Percentiles rank a stretch among this genome's conserved stretches.
phyloP scores from a whole-genome alignment of 1,284 basidiomycete genomes.

The Austroboletus niveus region DNA sequence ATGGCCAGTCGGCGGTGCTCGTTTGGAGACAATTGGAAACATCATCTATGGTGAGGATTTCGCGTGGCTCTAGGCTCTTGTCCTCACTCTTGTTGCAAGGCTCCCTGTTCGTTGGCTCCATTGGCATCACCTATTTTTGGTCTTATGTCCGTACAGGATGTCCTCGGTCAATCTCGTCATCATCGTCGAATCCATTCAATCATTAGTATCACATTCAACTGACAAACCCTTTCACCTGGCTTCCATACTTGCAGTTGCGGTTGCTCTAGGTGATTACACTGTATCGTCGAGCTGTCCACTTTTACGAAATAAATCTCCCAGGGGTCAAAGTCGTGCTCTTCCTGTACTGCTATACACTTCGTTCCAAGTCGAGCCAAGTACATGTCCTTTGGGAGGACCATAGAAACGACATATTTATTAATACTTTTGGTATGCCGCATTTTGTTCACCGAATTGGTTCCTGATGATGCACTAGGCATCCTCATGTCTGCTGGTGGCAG shows the following conservation, averaged over 20 bases:
- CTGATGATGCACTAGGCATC: slow-evolving; percentile 54
- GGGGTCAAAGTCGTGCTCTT: slow-evolving; percentile 86
- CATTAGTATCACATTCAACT: slow-evolving; percentile 60
- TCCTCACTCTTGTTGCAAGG: slow-evolving; percentile 43
- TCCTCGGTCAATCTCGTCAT: slow-evolving; percentile 82
- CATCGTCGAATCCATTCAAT: slow-evolving; percentile 79
- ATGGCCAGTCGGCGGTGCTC: slow-evolving; percentile 91
- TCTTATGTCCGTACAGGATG: slow-evolving; percentile 56
- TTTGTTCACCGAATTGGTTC: slow-evolving; percentile 3
- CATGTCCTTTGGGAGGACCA: slow-evolving; percentile 95
- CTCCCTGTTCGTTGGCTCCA: slow-evolving; percentile 52
- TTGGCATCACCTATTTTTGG: not conserved
- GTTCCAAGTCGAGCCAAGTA: slow-evolving; percentile 85
- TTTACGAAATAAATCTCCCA: slow-evolving; percentile 31
- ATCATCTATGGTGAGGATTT: slow-evolving; percentile 73
- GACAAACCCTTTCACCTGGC: slow-evolving; percentile 77
- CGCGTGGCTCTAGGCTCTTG: not conserved
- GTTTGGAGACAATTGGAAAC: slow-evolving; percentile 90
- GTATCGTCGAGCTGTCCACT: not conserved
- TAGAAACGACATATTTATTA: slow-evolving; percentile 86
- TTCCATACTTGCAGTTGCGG: slow-evolving; percentile 78
- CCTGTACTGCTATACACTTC: slow-evolving; percentile 80
- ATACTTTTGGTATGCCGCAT: slow-evolving; percentile 58
- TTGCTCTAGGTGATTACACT: slow-evolving; percentile 65
- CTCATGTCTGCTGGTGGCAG: slow-evolving; percentile 90